These are phyloP conservation scores for Salix suchowensis DNA, from an alignment of 345 rosid species.

Conservation along the genomic window DNA sequence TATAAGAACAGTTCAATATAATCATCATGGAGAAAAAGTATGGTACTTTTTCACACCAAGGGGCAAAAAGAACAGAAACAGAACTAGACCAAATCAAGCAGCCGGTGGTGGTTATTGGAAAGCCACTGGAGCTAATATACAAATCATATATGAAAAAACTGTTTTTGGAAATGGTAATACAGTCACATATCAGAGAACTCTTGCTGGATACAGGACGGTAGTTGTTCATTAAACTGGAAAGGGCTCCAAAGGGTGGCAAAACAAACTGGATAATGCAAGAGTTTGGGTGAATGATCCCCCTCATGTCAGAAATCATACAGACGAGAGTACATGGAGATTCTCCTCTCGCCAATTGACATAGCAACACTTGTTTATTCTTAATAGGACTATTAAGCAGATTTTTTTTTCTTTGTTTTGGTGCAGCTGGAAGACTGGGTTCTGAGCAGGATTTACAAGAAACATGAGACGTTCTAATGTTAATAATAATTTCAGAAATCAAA, in stretches of 20 bases:
- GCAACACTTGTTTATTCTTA: background rate
- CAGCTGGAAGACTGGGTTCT: constrained; percentile 29
- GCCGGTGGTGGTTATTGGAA: constrained; percentile 22
- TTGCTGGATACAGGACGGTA: constrained; percentile 3
- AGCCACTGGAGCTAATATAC: constrained; percentile 12
- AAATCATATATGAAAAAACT: background rate
- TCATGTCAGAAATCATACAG: background rate
- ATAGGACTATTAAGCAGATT: background rate
- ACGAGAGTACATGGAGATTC: constrained; percentile 7
- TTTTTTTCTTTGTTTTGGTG: background rate
- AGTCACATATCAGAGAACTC: too few relatives aligned
- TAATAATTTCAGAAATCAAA: background rate
- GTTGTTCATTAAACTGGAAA: constrained; percentile 11
- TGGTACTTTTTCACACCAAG: constrained; percentile 26
- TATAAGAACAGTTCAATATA: background rate
- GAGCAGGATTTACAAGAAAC: constrained; percentile 18
- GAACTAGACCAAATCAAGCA: constrained; percentile 14
- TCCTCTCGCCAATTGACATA: background rate
- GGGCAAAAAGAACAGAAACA: constrained; percentile 12
- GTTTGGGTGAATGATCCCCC: background rate
- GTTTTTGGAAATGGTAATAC: background rate
- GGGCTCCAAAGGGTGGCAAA: constrained; percentile 11
- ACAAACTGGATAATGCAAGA: constrained; percentile 30
- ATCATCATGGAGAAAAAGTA: background rate
- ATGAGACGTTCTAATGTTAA: background rate